These are phyloP conservation scores for Gonium pectorale DNA, from an alignment of 139 green algal species.

Conservation along the genomic window DNA sequence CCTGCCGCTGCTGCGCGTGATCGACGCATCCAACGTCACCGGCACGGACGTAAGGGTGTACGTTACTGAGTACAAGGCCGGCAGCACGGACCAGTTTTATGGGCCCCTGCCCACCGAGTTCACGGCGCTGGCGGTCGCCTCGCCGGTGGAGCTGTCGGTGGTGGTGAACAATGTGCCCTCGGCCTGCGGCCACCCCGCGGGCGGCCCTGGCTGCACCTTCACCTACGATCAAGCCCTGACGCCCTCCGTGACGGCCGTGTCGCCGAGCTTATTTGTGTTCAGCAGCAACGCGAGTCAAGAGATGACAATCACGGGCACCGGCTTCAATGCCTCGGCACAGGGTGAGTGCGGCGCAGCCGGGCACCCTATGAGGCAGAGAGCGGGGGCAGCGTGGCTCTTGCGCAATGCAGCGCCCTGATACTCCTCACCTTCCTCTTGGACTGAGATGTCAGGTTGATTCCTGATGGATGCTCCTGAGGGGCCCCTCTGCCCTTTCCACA, in stretches of 20 bases:
- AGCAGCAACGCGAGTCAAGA: no score
- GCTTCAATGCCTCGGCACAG: no score
- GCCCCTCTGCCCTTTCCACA: not conserved
- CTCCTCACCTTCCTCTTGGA: no score
- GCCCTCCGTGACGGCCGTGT: constrained; percentile 12
- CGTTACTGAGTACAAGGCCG: not conserved
- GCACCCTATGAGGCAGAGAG: no score
- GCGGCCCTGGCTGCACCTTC: constrained; percentile 21
- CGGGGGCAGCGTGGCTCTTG: no score
- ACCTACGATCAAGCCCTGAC: constrained; percentile 22
- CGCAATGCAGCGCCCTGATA: no score
- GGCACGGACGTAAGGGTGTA: not conserved
- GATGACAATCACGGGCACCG: no score
- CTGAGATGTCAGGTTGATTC: no score
- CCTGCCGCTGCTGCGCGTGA: not conserved
- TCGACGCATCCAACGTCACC: not conserved
- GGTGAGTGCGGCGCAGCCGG: no score
- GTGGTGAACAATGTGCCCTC: constrained; percentile 31
- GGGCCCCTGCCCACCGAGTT: not conserved
- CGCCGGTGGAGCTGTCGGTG: not conserved
- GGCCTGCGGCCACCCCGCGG: not conserved
- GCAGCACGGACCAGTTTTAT: not conserved
- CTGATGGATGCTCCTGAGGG: no score
- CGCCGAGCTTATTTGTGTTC: no score
- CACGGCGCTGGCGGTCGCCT: not conserved